Evolutionary conservation across 805 yeast species (phyloP), one percentile per base, ranked within the genome.

Genomic region (Sugiyamaella qingdaonensis): DNA sequence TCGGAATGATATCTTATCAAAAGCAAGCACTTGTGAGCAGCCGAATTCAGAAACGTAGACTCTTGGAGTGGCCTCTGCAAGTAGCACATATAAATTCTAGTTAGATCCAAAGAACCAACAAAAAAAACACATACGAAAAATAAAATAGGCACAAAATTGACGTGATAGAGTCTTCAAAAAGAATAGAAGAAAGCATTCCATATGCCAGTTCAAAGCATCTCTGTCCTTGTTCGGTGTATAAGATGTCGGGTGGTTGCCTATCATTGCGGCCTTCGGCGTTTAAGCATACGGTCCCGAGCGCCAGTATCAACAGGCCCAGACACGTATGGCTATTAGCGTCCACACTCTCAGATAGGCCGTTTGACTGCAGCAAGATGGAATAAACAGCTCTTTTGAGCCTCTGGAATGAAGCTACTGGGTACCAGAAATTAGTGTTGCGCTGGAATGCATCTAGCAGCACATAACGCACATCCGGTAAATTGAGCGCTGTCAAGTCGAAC

Each of bases 371-470:
- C 4, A 11, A 11, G 2, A 33, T 4, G n/a, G 13, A n/a, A 11
- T 33, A n/a, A 8, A 34, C 37, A 10, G 33, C 36, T 9, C 43
- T 27, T 14, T 41, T 44, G 34, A 48, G 43, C 35, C 29, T 43
- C 24, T 13, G 16, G 11, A 10, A n/a, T 10, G 56, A 42, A 10
- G 50, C 14, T 7, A 46, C 54, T 2, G 57, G 57, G 16, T 47
- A 54, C 54, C 54, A 54, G 39, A 51, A 54, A 43, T 54, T 54
- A 31, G 51, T 43, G 44, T 50, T 51, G 11, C 52, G 47, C 36
- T 51, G 46, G 42, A 54, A 54, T 24, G 57, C 37, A 4, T 14
- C 51, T 2, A 31, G 10, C 19, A 54, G 48, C 13, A 16, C 32
- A 8, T 35, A 35, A 24, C 46, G 35, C 33, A 34, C 34, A 13